Conservation (phyloP, 305 asterid genomes). For the Fraxinus sp. region DNA sequence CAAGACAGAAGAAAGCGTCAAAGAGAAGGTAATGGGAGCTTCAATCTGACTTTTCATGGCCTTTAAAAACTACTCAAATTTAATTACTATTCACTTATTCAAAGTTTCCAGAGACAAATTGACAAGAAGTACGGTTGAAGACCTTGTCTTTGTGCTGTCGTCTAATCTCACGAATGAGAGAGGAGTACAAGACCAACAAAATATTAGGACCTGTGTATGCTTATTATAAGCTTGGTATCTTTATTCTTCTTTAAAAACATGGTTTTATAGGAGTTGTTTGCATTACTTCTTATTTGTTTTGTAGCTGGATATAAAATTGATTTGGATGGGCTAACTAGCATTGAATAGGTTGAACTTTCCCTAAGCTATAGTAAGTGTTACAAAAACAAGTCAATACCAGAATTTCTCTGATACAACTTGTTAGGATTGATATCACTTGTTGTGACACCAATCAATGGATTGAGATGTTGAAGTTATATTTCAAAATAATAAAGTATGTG, state of each 20-base stretch:
- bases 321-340: background rate
- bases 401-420: too few species aligned
- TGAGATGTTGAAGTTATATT: too few species aligned
- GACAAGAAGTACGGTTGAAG: background rate
- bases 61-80: background rate
- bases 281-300: background rate
- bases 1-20: slow-evolving; percentile 66
- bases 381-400: too few species aligned
- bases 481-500: too few species aligned
- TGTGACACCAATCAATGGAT: too few species aligned
- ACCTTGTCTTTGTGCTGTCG: background rate
- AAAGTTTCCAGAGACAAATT: background rate
- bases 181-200: background rate
- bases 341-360: background rate
- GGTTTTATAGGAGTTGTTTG: background rate
- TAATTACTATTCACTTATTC: background rate
- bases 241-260: background rate
- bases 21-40: slow-evolving; percentile 69
- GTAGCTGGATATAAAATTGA: background rate
- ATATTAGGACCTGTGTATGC: background rate
- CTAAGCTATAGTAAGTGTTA: background rate
- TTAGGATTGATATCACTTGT: too few species aligned
- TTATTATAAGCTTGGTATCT: background rate
- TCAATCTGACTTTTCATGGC: background rate
- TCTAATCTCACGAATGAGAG: background rate